Percentiles rank a stretch among this genome's conserved stretches.
These are phyloP conservation scores for Scenedesmus sp. DNA, from an alignment of 163 green algal species.

Conservation along the genomic window DNA sequence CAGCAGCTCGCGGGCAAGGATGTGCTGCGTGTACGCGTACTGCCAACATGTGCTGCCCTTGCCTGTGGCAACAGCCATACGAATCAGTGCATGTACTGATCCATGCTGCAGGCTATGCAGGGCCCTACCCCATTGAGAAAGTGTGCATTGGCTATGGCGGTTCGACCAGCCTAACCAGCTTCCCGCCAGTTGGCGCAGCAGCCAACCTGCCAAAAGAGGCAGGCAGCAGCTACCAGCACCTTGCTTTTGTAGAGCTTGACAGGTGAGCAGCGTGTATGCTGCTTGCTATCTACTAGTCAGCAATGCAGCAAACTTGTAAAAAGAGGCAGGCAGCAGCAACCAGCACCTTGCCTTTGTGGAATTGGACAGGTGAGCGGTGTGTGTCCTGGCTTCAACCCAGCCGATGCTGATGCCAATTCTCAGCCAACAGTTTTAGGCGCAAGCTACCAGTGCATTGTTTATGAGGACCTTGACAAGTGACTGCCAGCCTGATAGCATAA, in stretches of 20 bases:
- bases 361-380: background rate
- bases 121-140: constrained; percentile 7
- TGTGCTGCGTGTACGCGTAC: too few relatives aligned
- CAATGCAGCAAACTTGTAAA: background rate
- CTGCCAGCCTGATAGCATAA: too few relatives aligned
- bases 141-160: background rate
- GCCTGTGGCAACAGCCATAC: too few relatives aligned
- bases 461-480: too few relatives aligned
- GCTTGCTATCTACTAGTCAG: background rate
- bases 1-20: too few relatives aligned
- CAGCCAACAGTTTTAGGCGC: too few relatives aligned
- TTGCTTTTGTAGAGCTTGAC: constrained; percentile 17
- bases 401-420: too few relatives aligned
- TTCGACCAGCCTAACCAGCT: background rate
- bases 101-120: background rate
- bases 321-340: background rate
- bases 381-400: too few relatives aligned
- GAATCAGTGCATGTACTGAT: too few relatives aligned
- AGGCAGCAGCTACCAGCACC: background rate
- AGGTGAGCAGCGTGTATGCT: background rate
- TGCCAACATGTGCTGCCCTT: too few relatives aligned
- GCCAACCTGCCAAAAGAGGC: background rate
- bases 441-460: too few relatives aligned
- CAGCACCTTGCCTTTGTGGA: constrained; percentile 15
- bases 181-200: background rate